These are phyloP conservation scores for Debaryomyces maramus DNA, from an alignment of 805 yeast species.

Conservation along the genomic window DNA sequence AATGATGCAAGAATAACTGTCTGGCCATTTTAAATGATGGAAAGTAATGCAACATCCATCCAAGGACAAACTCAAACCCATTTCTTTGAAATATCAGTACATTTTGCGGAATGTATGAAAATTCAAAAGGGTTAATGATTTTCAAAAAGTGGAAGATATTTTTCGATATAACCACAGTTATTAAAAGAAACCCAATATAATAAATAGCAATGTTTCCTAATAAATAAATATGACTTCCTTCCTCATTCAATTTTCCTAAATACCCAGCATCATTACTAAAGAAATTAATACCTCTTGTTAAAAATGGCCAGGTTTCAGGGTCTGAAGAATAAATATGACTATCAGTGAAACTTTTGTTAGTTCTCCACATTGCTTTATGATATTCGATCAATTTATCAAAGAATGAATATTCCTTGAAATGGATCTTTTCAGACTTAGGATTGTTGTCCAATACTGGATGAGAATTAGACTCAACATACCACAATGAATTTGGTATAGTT, in stretches of 20 bases:
- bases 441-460: slow-evolving; percentile 48
- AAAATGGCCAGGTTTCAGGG: slow-evolving; percentile 66
- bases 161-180: slow-evolving; percentile 26
- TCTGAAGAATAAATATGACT: slow-evolving; percentile 51
- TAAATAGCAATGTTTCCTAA: slow-evolving; percentile 66
- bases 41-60: slow-evolving; percentile 56
- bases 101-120: slow-evolving; percentile 13
- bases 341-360: slow-evolving; percentile 47
- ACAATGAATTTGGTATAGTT: slow-evolving; percentile 61
- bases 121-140: slow-evolving; percentile 32
- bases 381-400: slow-evolving; percentile 54
- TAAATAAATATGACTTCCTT: slow-evolving; percentile 47
- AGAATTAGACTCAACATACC: slow-evolving; percentile 68
- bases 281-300: slow-evolving; percentile 58
- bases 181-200: slow-evolving; percentile 41
- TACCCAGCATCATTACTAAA: slow-evolving; percentile 43
- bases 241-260: slow-evolving; percentile 23
- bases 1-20: slow-evolving; percentile 45
- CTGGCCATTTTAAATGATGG: slow-evolving; percentile 52
- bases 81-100: slow-evolving; percentile 17
- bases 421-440: slow-evolving; percentile 20
- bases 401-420: slow-evolving; percentile 34
- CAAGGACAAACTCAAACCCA: slow-evolving; percentile 45
- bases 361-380: slow-evolving; percentile 55
- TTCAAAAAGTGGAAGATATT: slow-evolving; percentile 20